Conservation (phyloP, 2,329 filamentous ascomycete genomes). For the Paraconiothyrium sp. region DNA sequence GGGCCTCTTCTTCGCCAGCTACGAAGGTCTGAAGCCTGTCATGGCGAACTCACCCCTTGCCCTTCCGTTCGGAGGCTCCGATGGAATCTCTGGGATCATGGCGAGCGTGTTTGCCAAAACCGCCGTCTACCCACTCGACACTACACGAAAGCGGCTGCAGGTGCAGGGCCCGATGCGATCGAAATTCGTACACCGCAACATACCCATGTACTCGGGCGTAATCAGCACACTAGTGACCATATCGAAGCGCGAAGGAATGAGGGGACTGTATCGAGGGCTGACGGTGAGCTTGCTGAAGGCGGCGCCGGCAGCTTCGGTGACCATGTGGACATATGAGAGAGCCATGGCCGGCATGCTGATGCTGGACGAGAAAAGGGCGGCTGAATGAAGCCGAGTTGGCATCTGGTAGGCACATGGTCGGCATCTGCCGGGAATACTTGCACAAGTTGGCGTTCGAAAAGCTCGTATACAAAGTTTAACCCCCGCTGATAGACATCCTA, state of each 20-base stretch:
- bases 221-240: constrained; percentile 74
- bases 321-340: constrained; percentile 93
- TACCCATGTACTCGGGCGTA: constrained; percentile 81
- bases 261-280: constrained; percentile 87
- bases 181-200: constrained; percentile 84
- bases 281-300: constrained; percentile 91
- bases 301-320: constrained; percentile 90
- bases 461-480: not conserved
- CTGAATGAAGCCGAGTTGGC: constrained; percentile 5
- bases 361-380: constrained; percentile 30
- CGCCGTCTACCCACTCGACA: constrained; percentile 88
- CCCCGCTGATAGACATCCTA: not conserved
- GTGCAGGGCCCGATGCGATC: constrained; percentile 88
- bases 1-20: constrained; percentile 93
- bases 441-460: constrained; percentile 1
- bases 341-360: constrained; percentile 68
- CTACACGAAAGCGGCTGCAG: constrained; percentile 91
- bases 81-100: constrained; percentile 82
- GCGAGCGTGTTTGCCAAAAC: constrained; percentile 88
- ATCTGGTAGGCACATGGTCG: too few species aligned
- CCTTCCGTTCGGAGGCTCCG: constrained; percentile 76
- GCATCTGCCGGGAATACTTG: not conserved
- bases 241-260: constrained; percentile 74
- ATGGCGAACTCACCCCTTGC: constrained; percentile 62
- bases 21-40: constrained; percentile 73